Base-by-base conservation (phyloP, 2,329 filamentous ascomycete genomes). In the Rhinocladiella mackenziei region DNA sequence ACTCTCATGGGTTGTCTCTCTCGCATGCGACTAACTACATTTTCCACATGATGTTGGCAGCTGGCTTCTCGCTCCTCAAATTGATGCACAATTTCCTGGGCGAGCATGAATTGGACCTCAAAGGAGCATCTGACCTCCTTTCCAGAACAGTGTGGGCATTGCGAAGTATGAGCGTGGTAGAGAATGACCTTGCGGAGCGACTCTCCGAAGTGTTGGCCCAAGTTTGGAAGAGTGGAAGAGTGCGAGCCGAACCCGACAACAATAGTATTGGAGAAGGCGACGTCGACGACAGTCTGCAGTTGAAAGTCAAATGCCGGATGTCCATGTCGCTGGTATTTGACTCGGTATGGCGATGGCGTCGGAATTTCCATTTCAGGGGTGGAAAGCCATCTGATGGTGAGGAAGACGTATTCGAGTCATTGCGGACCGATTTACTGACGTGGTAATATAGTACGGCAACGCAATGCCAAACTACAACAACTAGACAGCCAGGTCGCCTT, bases 261-360 rank as follows among this genome's bases (percentile, higher is more conserved):
- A 30, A 60, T 50, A 47, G 33, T 19, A 46, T 46, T n/a, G 55
- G 54, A 13, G 48, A 55, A n/a, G 40, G 43, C 13, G 43, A 39
- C 23, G 25, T 36, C 13, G 44, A 53, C 20, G 41, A 56, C 25
- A 67, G 69, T 13, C 63, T 84, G 22, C 74, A 79, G 49, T 68
- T 84, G n/a, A 81, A 78, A 52, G 77, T 84, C 20, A 74, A 78
- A 20, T 81, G 78, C 47, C 72, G 81, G 10, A 83, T 82, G 73
- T 82, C 78, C 55, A 79, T 84, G 70, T 81, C 77, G 28, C 70
- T 83, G 10, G 73, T 84, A 1, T 83, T 77, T 56, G 81, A 84
- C 61, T 80, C 77, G 13, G 78, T 83, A 14, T 83, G 79, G 79
- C 72, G 79, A 43, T 84, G 80, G 80, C 71, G 79, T 48, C 75